A percentile compares a stretch with the other conserved stretches of the same genome.
These are phyloP conservation scores for Leptosphaerulina australis DNA, from an alignment of 2,329 filamentous ascomycete genomes.

Conservation along the genomic window DNA sequence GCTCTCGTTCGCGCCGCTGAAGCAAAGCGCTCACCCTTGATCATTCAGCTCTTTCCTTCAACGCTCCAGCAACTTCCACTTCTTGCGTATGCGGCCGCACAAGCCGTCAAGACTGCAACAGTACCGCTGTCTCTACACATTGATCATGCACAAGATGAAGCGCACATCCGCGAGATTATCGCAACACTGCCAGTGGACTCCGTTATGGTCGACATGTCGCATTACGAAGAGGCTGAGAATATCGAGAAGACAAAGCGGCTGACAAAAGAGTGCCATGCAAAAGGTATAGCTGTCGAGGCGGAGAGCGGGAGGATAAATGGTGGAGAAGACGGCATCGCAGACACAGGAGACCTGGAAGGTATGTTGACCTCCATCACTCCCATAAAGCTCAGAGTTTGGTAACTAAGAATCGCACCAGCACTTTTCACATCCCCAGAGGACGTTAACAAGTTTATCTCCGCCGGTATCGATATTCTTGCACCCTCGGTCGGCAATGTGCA, in stretches of 20 bases:
- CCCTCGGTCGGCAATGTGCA: slow-evolving; percentile 78
- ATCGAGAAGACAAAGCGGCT: slow-evolving; percentile 66
- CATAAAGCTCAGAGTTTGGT: not conserved
- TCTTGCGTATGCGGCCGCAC: slow-evolving; percentile 52
- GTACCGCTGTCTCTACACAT: slow-evolving; percentile 56
- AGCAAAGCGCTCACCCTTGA: slow-evolving; percentile 42
- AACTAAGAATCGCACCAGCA: too few relatives aligned
- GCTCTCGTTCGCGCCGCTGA: slow-evolving; percentile 45
- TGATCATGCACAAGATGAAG: slow-evolving; percentile 55
- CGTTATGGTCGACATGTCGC: slow-evolving; percentile 80
- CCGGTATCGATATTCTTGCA: slow-evolving; percentile 74
- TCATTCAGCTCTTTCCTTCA: slow-evolving; percentile 59
- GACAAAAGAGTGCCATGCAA: slow-evolving; percentile 65
- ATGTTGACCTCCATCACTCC: slow-evolving; percentile 2
- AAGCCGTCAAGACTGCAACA: slow-evolving; percentile 49
- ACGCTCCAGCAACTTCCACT: slow-evolving; percentile 68
- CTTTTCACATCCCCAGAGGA: slow-evolving; percentile 70
- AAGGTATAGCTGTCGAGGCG: slow-evolving; percentile 70
- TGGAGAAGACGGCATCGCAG: slow-evolving; percentile 74
- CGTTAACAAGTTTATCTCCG: slow-evolving; percentile 70
- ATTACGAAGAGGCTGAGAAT: slow-evolving; percentile 75
- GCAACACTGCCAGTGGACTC: slow-evolving; percentile 66
- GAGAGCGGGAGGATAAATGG: slow-evolving; percentile 73
- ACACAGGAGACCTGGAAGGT: slow-evolving; percentile 67
- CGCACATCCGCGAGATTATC: slow-evolving; percentile 50